Conservation (phyloP, 202 grass and related monocot genomes). For the Musa balbisiana region DNA sequence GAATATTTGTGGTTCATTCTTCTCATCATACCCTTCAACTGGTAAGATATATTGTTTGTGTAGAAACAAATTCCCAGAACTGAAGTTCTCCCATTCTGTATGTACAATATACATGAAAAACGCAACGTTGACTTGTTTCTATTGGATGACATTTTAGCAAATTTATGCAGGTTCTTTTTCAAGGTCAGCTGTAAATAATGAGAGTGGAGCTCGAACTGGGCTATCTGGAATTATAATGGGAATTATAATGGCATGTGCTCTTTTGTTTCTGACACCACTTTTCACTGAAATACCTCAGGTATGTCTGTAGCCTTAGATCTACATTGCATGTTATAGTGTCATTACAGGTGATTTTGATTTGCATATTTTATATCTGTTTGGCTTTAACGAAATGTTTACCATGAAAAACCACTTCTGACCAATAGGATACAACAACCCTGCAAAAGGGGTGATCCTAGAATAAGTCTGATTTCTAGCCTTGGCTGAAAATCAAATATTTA, state of each 20-base stretch:
- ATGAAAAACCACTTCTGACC: too few relatives aligned
- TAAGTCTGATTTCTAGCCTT: too few relatives aligned
- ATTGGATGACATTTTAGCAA: conserved; percentile 16
- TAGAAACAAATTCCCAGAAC: not conserved
- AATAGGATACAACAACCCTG: too few relatives aligned
- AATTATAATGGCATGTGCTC: conserved; percentile 71
- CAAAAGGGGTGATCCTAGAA: too few relatives aligned
- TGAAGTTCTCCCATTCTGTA: not conserved
- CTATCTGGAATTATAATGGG: conserved; percentile 94
- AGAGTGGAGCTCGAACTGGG: conserved; percentile 75
- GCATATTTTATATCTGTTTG: too few relatives aligned
- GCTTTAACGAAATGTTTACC: too few relatives aligned
- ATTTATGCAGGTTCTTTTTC: conserved; percentile 88
- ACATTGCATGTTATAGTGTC: not conserved
- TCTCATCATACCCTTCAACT: conserved; percentile 82
- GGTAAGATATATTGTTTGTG: conserved; percentile 39
- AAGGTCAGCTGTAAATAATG: conserved; percentile 96
- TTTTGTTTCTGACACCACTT: conserved; percentile 94
- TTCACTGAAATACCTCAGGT: conserved; percentile 98
- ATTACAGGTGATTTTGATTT: too few relatives aligned
- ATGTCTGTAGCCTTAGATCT: conserved; percentile 9
- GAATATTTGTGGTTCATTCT: conserved; percentile 94
- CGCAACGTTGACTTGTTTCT: not conserved
- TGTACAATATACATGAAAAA: not conserved
- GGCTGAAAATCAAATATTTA: too few relatives aligned